Evolutionary conservation across 1,139 yeast genomes (phyloP).

Genomic region (Protomyces pachydermus): DNA sequence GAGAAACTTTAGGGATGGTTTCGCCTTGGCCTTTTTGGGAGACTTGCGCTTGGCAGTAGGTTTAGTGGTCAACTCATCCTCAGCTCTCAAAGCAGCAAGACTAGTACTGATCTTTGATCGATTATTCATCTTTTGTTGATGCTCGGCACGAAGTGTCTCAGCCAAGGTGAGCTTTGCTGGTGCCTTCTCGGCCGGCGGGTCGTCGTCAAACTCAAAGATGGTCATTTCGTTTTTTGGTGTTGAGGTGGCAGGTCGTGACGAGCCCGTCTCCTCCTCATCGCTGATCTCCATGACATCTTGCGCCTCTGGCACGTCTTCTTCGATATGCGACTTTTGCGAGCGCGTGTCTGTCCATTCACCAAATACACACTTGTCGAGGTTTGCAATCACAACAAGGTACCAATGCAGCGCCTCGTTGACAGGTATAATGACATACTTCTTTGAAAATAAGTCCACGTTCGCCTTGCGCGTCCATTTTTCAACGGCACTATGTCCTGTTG

Average conservation of each 20-base stretch:
- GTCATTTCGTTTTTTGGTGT: not conserved
- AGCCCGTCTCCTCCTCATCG: conserved; percentile 1
- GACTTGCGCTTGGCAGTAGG: not conserved
- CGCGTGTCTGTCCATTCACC: conserved; percentile 1
- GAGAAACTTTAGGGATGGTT: not conserved
- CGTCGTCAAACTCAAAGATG: not conserved
- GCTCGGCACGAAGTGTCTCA: not conserved
- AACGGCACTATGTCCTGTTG: conserved; percentile 56
- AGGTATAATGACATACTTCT: conserved; percentile 67
- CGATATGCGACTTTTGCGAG: not conserved
- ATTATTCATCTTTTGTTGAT: not conserved
- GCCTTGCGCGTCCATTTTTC: conserved; percentile 70
- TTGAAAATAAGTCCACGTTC: conserved; percentile 53
- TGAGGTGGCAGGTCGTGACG: not conserved
- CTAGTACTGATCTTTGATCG: not conserved
- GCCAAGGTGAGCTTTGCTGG: not conserved
- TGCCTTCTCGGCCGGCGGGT: not conserved
- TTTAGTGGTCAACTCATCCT: not conserved
- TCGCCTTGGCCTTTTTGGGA: not conserved
- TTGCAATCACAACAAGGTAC: conserved; percentile 71
- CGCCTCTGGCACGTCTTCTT: conserved; percentile 1
- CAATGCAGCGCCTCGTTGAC: conserved; percentile 75
- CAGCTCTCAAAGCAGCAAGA: conserved; percentile 1
- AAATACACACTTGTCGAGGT: conserved; percentile 37
- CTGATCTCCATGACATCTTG: conserved; percentile 9